Conservation (phyloP, 352 stramenopile species). For the Poterioochromonas sp. region DNA sequence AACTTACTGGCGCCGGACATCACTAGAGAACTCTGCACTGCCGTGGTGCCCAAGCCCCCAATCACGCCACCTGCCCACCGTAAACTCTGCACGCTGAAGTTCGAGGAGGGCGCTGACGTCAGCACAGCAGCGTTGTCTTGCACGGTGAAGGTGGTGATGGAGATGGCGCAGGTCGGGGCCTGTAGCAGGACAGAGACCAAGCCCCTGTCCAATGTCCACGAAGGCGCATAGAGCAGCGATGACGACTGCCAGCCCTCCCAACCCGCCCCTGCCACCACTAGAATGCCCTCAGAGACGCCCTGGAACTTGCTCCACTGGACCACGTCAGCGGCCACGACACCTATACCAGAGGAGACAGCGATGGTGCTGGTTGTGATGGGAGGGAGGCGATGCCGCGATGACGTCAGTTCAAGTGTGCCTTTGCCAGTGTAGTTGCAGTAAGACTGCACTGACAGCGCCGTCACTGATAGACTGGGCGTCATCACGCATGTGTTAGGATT, state of each 20-base stretch:
- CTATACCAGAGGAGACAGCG: not conserved
- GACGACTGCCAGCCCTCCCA: conserved; percentile 4
- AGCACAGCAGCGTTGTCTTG: not conserved
- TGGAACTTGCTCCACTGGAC: not conserved
- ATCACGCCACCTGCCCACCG: conserved; percentile 3
- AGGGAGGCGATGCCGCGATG: not conserved
- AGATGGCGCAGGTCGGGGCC: not conserved
- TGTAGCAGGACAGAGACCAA: not conserved
- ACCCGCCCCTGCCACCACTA: not conserved
- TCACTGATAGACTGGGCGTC: not conserved
- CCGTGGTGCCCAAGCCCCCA: not conserved
- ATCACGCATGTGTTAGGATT: not conserved
- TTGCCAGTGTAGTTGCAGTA: not conserved
- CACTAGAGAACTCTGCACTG: not conserved
- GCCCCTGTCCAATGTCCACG: not conserved
- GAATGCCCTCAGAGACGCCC: not conserved
- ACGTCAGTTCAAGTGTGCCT: not conserved
- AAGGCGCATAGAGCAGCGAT: not conserved
- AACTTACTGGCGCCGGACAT: not conserved
- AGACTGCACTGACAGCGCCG: not conserved
- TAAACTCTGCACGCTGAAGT: not conserved
- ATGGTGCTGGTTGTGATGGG: not conserved
- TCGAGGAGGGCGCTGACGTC: not conserved
- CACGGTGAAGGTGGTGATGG: not conserved
- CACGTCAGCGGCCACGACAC: not conserved